Conservation (phyloP, 805 yeast species). For the Saturnispora kantuleensis region DNA sequence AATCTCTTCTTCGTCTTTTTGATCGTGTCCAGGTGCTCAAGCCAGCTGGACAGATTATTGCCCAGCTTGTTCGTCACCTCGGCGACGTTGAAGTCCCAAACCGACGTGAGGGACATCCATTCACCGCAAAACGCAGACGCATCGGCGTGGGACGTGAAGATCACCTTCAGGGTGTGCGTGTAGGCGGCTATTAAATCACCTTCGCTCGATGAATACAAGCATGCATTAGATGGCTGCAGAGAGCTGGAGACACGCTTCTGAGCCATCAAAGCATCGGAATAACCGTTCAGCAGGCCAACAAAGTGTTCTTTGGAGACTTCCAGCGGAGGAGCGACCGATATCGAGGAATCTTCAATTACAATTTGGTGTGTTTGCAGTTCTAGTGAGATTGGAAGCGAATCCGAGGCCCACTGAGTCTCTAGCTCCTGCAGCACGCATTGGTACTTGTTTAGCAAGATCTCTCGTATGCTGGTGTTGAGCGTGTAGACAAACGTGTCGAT, state of each 20-base stretch:
- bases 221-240: neutral
- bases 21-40: conserved; percentile 34
- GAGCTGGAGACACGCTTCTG: conserved; percentile 20
- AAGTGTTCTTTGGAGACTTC: conserved; percentile 27
- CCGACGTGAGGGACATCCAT: conserved; percentile 48
- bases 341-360: conserved; percentile 27
- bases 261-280: conserved; percentile 14
- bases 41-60: conserved; percentile 37
- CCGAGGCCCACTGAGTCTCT: conserved; percentile 14
- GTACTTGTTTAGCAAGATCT: conserved; percentile 25
- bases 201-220: neutral
- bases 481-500: conserved; percentile 23
- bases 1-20: conserved; percentile 35
- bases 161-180: neutral
- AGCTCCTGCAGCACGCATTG: conserved; percentile 8
- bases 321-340: conserved; percentile 33
- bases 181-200: neutral
- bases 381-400: conserved; percentile 11
- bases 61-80: conserved; percentile 30
- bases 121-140: neutral
- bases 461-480: conserved; percentile 27
- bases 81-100: conserved; percentile 48
- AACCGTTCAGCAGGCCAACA: conserved; percentile 20
- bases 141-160: neutral
- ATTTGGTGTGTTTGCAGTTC: conserved; percentile 25